Evolutionary conservation across 2,329 filamentous ascomycete species (phyloP), one percentile per base, ranked within the genome.

Genomic region (Pyricularia sp.): DNA sequence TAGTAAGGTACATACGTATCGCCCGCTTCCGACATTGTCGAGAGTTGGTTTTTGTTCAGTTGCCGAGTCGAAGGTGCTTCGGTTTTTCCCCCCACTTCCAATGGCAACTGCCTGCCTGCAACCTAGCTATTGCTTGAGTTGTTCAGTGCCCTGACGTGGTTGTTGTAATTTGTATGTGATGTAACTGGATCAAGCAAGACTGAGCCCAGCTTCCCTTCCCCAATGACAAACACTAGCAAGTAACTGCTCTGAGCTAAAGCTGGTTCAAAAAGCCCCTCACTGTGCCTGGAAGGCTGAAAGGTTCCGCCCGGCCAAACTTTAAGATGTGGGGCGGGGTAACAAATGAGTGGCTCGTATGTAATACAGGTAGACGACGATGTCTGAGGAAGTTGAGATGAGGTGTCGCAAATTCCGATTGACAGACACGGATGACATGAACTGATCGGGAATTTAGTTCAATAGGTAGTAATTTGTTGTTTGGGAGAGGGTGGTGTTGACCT

Each of bases 11-110:
- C 64, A 64, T 65, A 75, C 73, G 69, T 71, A 16, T 73, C 71
- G 65, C 71, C 71, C 44, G 72, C 67, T 53, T 75, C 73, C 35
- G 73, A 72, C 73, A 75, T 75, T 24, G 53, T 26, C 16, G n/a
- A 28, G 53, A 22, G 53, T 28, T 57, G 4, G 3, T 28, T 57
- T 57, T 22, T 26, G 22, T 16, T 28, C 22, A 9, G 24, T 28
- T 9, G 19, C 40, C 40, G 16, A 49, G 4, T n/a, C 19, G 19
- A n/a, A 49, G 40, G 19, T n/a, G 6, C 40, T n/a, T n/a, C 40
- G 8, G 1, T 9, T 19, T 49, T 49, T 8, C 7, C 7, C 16
- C 19, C n/a, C 4, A 49, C 16, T n/a, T 49, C 19, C 40, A 49
- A 49, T n/a, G 19, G 19, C 40, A n/a, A 5, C 40, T n/a, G 19